Evolutionary conservation across 225 moss, liverwort and hornwort genomes (phyloP), one percentile per base, ranked within the genome.

Genomic region (Climacium dendroides): DNA sequence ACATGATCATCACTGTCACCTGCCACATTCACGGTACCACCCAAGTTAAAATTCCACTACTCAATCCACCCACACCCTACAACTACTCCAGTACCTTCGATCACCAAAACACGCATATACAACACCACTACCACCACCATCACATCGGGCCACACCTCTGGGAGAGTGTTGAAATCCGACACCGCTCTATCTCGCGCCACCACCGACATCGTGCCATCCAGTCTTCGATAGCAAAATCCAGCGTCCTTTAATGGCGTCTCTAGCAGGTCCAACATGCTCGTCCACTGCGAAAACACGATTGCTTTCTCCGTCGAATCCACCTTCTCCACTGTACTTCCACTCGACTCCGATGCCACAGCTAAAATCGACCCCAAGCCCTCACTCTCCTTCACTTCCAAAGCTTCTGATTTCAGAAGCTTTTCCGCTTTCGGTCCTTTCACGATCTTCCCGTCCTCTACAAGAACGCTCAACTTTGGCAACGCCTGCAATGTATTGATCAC

Each of bases 1-100:
- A 99, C 99, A 99, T 99, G 45, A 99, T 99, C 93, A 99, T 99
- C 50, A 99, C 97, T 29, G 96, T 97, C 23, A 99, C 99, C 99
- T 99, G 96, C 82, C 87, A 88, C 88, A 72, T 77, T 81, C 80
- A 74, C 84, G 34, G 11, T n/a, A 59, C 35, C 85, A 87, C 57
- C 43, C 77, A 43, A 35, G 64, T 19, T 87, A 37, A 85, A 78
- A 81, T 53, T 78, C 41, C 37, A 59, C 63, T 19, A 81, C 74
- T 67, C 65, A 65, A 47, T 78, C 67, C 58, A 84, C 76, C 70
- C 64, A 82, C 82, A 73, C 26, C 67, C 60, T 79, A 35, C 65
- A 57, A 69, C 80, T 29, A 75, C 25, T 74, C 70, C 69, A 62
- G 35, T 34, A 48, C 17, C 77, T 65, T 53, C 75, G 4, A 81